phyloP scores from a whole-genome alignment of 2,329 filamentous ascomycete species.

The Trichoderma endophyticum region DNA sequence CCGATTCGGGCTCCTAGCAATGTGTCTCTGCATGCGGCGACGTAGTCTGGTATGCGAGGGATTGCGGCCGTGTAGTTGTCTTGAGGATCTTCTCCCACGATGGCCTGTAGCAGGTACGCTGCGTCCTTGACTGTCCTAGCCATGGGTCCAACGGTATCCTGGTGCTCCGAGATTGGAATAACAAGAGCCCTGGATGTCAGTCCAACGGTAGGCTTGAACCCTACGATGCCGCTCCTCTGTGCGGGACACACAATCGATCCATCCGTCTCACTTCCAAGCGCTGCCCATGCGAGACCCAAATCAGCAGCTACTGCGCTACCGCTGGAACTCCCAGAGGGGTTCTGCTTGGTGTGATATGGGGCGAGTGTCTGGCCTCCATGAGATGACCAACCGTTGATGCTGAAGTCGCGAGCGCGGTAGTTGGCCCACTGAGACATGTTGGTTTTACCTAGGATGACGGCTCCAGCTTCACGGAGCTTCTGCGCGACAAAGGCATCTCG shows the following conservation, averaged over 20 bases:
- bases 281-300: constrained; percentile 56
- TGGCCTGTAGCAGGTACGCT: constrained; percentile 56
- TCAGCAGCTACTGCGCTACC: constrained; percentile 59
- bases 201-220: constrained; percentile 65
- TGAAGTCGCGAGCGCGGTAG: constrained; percentile 51
- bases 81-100: constrained; percentile 55
- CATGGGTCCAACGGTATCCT: constrained; percentile 63
- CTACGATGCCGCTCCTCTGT: constrained; percentile 56
- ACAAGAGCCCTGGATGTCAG: constrained; percentile 60
- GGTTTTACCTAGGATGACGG: constrained; percentile 61
- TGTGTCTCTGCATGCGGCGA: constrained; percentile 53
- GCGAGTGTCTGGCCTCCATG: constrained; percentile 59
- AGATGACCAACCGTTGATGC: constrained; percentile 62
- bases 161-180: constrained; percentile 60
- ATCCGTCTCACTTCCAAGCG: constrained; percentile 56
- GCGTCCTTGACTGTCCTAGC: constrained; percentile 62
- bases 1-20: constrained; percentile 59
- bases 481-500: constrained; percentile 55
- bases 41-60: constrained; percentile 54
- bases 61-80: constrained; percentile 57
- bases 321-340: constrained; percentile 59
- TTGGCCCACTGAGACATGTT: constrained; percentile 64
- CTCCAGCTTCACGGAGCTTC: constrained; percentile 57
- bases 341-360: constrained; percentile 59
- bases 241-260: constrained; percentile 58